Evolutionary conservation across 257 asterid genomes (phyloP).

Genomic region (Paraleonurus japonicus): DNA sequence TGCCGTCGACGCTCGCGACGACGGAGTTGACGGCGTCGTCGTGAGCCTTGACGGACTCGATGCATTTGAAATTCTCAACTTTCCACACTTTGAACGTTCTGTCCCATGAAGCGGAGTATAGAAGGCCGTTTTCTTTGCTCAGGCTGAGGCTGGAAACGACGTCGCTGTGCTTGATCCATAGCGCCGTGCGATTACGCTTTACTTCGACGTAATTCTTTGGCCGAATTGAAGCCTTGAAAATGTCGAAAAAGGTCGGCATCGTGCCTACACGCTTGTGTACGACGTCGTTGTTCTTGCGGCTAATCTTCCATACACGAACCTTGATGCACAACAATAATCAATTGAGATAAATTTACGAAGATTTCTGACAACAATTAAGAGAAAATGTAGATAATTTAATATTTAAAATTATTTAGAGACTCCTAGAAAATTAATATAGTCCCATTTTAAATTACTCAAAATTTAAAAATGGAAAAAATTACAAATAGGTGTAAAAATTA

Average conservation of each 20-base stretch:
- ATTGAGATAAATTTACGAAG: too few relatives aligned
- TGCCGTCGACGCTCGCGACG: slow-evolving; percentile 35
- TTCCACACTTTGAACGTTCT: slow-evolving; percentile 66
- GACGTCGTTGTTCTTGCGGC: slow-evolving; percentile 7
- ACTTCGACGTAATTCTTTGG: slow-evolving; percentile 54
- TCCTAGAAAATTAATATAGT: too few relatives aligned
- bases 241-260: slow-evolving; percentile 47
- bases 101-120: slow-evolving; percentile 74
- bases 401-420: too few relatives aligned
- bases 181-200: slow-evolving; percentile 33
- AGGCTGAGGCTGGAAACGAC: slow-evolving; percentile 58
- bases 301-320: slow-evolving; percentile 53
- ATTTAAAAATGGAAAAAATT: too few relatives aligned
- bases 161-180: slow-evolving; percentile 60
- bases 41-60: too few relatives aligned
- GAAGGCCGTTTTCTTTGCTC: slow-evolving; percentile 30
- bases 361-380: too few relatives aligned
- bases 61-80: slow-evolving; percentile 5
- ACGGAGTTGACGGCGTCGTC: too few relatives aligned
- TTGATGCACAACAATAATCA: too few relatives aligned
- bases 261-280: slow-evolving; percentile 32
- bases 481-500: too few relatives aligned
- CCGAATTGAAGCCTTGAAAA: slow-evolving; percentile 46
- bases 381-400: too few relatives aligned
- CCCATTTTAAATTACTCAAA: too few relatives aligned